Percentiles rank a stretch among this genome's conserved stretches.
These are phyloP conservation scores for Lobosporangium transversale DNA, from an alignment of 192 early-diverging fungal genomes.

Conservation along the genomic window DNA sequence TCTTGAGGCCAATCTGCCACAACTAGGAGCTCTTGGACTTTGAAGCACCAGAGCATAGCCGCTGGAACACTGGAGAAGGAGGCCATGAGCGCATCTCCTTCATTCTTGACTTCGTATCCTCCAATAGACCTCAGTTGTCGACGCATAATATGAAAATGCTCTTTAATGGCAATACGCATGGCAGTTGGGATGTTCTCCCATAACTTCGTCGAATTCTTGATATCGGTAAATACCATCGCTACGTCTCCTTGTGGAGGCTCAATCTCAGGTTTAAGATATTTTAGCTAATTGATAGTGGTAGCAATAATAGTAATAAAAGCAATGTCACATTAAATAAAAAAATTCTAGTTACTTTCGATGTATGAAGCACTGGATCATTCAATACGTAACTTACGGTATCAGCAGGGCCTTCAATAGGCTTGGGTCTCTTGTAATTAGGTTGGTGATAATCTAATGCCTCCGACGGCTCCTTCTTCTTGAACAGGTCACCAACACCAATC, in stretches of 20 bases:
- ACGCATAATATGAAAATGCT: conserved; percentile 86
- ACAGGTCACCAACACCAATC: conserved; percentile 85
- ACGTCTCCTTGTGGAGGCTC: conserved; percentile 84
- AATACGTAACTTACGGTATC: conserved; percentile 61
- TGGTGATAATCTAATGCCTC: conserved; percentile 28
- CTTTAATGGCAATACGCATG: conserved; percentile 89
- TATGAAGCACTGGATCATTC: too few species aligned
- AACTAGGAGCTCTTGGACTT: conserved; percentile 83
- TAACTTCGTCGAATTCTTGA: conserved; percentile 92
- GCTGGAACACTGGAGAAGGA: conserved; percentile 83
- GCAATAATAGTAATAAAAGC: too few species aligned
- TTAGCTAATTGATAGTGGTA: too few species aligned
- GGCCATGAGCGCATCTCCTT: conserved; percentile 96
- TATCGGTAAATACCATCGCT: conserved; percentile 92
- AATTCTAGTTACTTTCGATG: too few species aligned
- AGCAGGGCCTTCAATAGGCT: conserved; percentile 58
- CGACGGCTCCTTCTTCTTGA: conserved; percentile 55
- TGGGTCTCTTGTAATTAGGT: conserved; percentile 52
- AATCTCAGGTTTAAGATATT: conserved; percentile 74
- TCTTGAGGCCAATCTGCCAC: conserved; percentile 89
- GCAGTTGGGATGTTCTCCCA: conserved; percentile 88
- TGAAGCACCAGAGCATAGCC: conserved; percentile 89
- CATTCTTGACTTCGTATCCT: conserved; percentile 96
- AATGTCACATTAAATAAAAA: too few species aligned
- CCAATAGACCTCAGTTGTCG: conserved; percentile 81